Evolutionary conservation across 1,139 yeast species (phyloP), one percentile per base, ranked within the genome.

Genomic region (Kazachstania sp.): DNA sequence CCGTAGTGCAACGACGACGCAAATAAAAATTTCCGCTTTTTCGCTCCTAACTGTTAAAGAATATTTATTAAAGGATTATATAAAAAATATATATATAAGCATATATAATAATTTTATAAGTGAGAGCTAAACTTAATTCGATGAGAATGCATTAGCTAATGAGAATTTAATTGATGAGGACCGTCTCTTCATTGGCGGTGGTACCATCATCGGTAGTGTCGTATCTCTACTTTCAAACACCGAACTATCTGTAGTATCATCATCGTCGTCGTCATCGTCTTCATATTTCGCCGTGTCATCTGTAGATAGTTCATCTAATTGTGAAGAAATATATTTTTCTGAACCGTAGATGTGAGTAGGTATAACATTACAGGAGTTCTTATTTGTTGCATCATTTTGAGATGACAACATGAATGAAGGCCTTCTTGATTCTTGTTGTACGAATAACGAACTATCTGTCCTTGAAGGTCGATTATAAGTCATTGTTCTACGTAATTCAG

Each of bases 331-430:
- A 46, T 59, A 61, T 39, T 60, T 55, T 48, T 61, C 65, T 23
- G 60, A 45, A 16, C 63, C 60, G 45, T 57, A 60, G 9, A 61
- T 45, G 40, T 61, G 65, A 2, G 63, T 52, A n/a, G 65, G 65
- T 30, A 61, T 61, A 9, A 56, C 59, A n/a, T 47, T 47, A 19
- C 49, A 49, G n/a, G 57, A 54, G 20, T 46, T 39, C 11, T 42
- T 46, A 31, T 49, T 45, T 30, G 47, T 12, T 31, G 16, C 16
- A 13, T 28, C 32, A 16, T 34, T 15, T 16, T 18, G 13, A n/a
- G n/a, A n/a, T 19, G 19, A 18, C 15, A 5, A 15, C 11, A 32
- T 32, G 19, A 35, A 19, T 16, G n/a, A 41, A n/a, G 26, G 28
- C 13, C 39, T 30, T 26, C 41, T 32, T 11, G 29, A 29, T 32